Conservation (phyloP, 2,329 filamentous ascomycete species). For the Aspergillus sclerotialis region DNA sequence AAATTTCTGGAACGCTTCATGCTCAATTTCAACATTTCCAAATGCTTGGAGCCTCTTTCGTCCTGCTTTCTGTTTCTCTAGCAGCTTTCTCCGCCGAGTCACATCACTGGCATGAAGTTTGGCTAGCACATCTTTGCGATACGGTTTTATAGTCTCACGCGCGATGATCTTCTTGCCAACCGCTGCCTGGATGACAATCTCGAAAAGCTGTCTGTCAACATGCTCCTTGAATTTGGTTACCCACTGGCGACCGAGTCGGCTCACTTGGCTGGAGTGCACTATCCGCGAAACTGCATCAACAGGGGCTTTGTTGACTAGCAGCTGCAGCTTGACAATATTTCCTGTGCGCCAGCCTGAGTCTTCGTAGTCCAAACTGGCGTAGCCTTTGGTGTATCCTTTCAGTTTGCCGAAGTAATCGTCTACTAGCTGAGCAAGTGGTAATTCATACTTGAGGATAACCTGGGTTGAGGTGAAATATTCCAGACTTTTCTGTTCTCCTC, state of each 20-base stretch:
- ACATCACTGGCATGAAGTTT: constrained; percentile 92
- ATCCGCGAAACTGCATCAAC: constrained; percentile 94
- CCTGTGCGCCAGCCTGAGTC: constrained; percentile 80
- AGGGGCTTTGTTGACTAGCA: constrained; percentile 86
- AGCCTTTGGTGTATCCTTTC: constrained; percentile 89
- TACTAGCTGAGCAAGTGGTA: constrained; percentile 83
- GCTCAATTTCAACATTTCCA: constrained; percentile 92
- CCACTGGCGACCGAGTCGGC: constrained; percentile 77
- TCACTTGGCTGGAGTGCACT: constrained; percentile 73
- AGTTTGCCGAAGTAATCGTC: constrained; percentile 97
- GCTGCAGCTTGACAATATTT: constrained; percentile 78
- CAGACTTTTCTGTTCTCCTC: constrained; percentile 78
- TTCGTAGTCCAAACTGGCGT: constrained; percentile 94
- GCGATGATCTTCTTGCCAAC: constrained; percentile 78
- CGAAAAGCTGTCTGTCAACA: constrained; percentile 94
- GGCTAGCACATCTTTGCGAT: constrained; percentile 86
- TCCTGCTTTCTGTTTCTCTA: constrained; percentile 96
- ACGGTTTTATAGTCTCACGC: constrained; percentile 91
- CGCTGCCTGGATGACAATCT: constrained; percentile 89
- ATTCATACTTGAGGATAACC: constrained; percentile 87
- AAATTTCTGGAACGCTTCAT: constrained; percentile 91
- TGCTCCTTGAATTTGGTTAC: constrained; percentile 96
- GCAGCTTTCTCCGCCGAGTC: constrained; percentile 69
- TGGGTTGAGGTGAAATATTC: constrained; percentile 89
- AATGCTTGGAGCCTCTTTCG: constrained; percentile 71